These are phyloP conservation scores for Alternaria sp. DNA, from an alignment of 2,329 filamentous ascomycete species.

Conservation along the genomic window DNA sequence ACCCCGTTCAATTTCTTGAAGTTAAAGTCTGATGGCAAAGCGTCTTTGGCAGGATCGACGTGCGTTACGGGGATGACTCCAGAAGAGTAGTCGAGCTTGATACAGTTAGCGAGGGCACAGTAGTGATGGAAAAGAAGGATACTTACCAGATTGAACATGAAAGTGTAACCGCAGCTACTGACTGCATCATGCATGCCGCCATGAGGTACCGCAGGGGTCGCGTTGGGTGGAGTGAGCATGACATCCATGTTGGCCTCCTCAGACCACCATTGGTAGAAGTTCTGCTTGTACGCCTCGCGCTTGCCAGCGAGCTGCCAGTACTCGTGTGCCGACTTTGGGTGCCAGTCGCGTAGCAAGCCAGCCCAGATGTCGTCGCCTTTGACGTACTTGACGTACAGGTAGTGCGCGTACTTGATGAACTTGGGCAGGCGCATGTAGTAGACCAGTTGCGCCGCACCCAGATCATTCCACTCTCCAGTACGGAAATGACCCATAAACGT, in stretches of 20 bases:
- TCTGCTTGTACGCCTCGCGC: conserved; percentile 77
- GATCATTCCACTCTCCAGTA: conserved; percentile 78
- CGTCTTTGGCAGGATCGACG: conserved; percentile 73
- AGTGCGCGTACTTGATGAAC: conserved; percentile 82
- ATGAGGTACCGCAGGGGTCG: conserved; percentile 87
- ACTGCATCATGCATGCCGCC: conserved; percentile 85
- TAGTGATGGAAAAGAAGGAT: not conserved
- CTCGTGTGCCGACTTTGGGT: conserved; percentile 74
- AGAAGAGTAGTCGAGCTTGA: conserved; percentile 79
- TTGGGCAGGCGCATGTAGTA: conserved; percentile 75
- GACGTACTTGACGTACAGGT: conserved; percentile 87
- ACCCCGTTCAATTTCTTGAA: conserved; percentile 75
- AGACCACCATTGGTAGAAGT: conserved; percentile 88
- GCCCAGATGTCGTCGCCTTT: conserved; percentile 79
- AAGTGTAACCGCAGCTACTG: conserved; percentile 89
- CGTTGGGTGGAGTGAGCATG: conserved; percentile 83
- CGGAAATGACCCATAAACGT: conserved; percentile 81
- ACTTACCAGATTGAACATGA: conserved; percentile 84
- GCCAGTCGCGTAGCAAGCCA: conserved; percentile 74
- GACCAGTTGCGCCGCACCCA: conserved; percentile 76
- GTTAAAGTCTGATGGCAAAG: conserved; percentile 67
- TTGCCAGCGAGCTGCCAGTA: conserved; percentile 81
- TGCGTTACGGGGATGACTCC: conserved; percentile 86
- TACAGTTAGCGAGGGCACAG: conserved; percentile 4
- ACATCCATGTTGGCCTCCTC: conserved; percentile 71